Evolutionary conservation across 2,329 filamentous ascomycete species (phyloP).

Genomic region (Penicillium sp.): DNA sequence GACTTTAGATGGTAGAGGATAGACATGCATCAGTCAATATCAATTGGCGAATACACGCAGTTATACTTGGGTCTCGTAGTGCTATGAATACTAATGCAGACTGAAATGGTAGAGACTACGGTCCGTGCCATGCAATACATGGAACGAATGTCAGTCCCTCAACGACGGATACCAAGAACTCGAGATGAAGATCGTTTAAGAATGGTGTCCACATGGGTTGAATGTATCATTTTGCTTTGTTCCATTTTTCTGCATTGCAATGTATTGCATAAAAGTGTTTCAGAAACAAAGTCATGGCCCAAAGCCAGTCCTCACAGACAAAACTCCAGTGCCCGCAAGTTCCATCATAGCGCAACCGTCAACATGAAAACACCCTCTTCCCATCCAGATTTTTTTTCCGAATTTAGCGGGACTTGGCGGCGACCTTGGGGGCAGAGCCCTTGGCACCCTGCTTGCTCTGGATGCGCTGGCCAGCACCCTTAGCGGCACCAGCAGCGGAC

Average conservation of each 20-base stretch:
- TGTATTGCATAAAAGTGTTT: slow-evolving; percentile 24
- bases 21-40: not conserved
- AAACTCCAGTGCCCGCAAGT: slow-evolving; percentile 28
- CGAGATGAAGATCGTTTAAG: too few species aligned
- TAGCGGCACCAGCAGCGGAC: slow-evolving; percentile 66
- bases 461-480: slow-evolving; percentile 74
- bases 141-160: too few species aligned
- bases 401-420: slow-evolving; percentile 76
- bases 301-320: slow-evolving; percentile 22
- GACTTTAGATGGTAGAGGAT: slow-evolving; percentile 2
- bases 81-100: too few species aligned
- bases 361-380: slow-evolving; percentile 20
- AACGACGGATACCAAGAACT: too few species aligned
- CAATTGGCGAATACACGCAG: too few species aligned
- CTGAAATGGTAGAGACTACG: too few species aligned
- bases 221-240: slow-evolving; percentile 23
- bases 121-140: too few species aligned
- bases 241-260: slow-evolving; percentile 25
- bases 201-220: too few species aligned
- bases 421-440: slow-evolving; percentile 79
- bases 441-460: slow-evolving; percentile 96
- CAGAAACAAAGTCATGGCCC: slow-evolving; percentile 23
- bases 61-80: too few species aligned
- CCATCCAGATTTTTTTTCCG: slow-evolving; percentile 26
- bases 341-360: slow-evolving; percentile 27